Evolutionary conservation across 1,284 basidiomycete species (phyloP), one percentile per base, ranked within the genome.

Genomic region (Sanghuangporus weigelae): DNA sequence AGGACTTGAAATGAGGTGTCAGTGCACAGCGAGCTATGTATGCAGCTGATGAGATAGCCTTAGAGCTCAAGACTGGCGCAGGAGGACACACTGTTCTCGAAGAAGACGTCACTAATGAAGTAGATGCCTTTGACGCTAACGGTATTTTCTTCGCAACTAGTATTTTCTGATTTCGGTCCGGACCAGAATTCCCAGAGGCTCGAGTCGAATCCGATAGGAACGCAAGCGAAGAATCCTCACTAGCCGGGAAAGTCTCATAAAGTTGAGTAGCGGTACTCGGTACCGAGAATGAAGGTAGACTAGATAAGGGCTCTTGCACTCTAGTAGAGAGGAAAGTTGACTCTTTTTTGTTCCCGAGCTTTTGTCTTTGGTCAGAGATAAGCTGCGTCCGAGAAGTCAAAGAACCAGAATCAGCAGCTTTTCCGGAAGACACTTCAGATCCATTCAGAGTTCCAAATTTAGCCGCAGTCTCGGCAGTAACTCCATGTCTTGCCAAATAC

Each of bases 221-320:
- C 5, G 57, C 26, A n/a, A 31, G 35, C 14, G 26, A 12, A 14
- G 31, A 49, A 49, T 8, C 56, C 23, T 57, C 40, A 3, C 40
- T 44, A 8, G 8, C 40, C 10, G 50, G 48, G 23, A 59, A 59
- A 14, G 62, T n/a, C 49, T 14, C 50, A 36, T 57, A 53, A 11
- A 63, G 57, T 19, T 59, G 54, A 14, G 62, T 63, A n/a, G 62
- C 48, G 3, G 62, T 59, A 23, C 62, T 63, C 31, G 62, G 62
- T 31, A 63, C 51, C 10, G 57, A 58, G 44, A 59, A 63, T 23
- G 60, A 63, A n/a, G 55, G 61, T 31, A 59, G 38, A 26, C 21
- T 16, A 44, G 57, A 46, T 26, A 31, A 21, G 44, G 50, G 38
- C 48, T 23, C 49, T 26, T 51, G 49, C 19, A 12, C 19, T 31